Evolutionary conservation across 495 filamentous ascomycete genomes (phyloP).

Genomic region (Aspergillus steynii): DNA sequence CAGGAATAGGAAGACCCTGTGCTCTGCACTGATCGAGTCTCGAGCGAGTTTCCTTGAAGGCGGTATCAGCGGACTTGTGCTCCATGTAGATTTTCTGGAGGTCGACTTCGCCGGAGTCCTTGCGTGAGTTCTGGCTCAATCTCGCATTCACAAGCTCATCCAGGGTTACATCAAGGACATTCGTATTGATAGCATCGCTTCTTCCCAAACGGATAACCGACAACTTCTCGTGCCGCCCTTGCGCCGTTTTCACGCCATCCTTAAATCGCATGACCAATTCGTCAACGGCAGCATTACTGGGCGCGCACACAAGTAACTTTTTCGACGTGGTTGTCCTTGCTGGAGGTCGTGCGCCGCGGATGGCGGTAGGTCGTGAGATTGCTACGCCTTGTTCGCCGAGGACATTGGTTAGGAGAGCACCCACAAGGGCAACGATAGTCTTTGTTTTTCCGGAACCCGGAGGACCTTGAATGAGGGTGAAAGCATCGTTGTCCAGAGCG

Average conservation of each 20-base stretch:
- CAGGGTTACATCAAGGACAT: conserved; percentile 87
- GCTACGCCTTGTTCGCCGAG: conserved; percentile 52
- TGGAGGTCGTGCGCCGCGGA: conserved; percentile 19
- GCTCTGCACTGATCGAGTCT: conserved; percentile 70
- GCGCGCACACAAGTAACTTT: conserved; percentile 92
- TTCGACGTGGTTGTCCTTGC: conserved; percentile 52
- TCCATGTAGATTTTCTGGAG: conserved; percentile 79
- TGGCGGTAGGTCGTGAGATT: conserved; percentile 48
- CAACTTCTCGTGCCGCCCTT: conserved; percentile 69
- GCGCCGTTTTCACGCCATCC: conserved; percentile 75
- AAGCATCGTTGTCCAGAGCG: conserved; percentile 90
- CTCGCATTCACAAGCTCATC: conserved; percentile 84
- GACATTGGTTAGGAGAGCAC: conserved; percentile 71
- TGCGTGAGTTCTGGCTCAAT: conserved; percentile 51
- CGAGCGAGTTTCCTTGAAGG: conserved; percentile 64
- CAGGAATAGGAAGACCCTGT: conserved; percentile 57
- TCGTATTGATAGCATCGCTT: conserved; percentile 88
- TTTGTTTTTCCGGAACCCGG: conserved; percentile 98
- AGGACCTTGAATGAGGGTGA: conserved; percentile 93
- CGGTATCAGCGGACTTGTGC: conserved; percentile 72
- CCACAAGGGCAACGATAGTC: conserved; percentile 95
- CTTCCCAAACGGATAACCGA: conserved; percentile 89
- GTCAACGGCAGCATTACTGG: conserved; percentile 96
- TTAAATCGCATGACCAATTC: conserved; percentile 94
- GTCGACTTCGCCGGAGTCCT: conserved; percentile 51